Base-by-base conservation (phyloP, 441 rosid species). In the Adansonia gregorii region DNA sequence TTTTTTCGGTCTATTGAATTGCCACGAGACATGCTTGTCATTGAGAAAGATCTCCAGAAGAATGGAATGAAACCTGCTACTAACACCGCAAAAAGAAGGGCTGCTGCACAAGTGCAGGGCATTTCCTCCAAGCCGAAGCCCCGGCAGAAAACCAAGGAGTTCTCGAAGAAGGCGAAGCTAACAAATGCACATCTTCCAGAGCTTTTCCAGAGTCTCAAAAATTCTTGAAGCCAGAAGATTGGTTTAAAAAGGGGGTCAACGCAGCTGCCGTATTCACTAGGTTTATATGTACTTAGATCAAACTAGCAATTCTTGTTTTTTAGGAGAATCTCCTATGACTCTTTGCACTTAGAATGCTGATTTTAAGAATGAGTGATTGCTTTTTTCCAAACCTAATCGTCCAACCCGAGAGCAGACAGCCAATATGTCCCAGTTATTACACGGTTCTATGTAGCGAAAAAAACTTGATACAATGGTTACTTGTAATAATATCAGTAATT, bases 141-240 rank as follows among this genome's bases (percentile, higher is more conserved):
- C 45, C 91, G 89, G 92, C 91, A 95, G 92, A 90, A 89, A 87
- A 92, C 87, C 85, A 88, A 87, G 22, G 97, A 93, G 84, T 88
- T 95, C 80, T 92, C 86, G 84, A 94, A 90, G 92, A 91, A 94
- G 85, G 88, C 95, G 49, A 91, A 92, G 89, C 90, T 95, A 15
- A 95, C 97, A 39, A 92, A 95, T 79, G 86, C 90, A 2, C 97
- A 91, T 87, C 93, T 95, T 76, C 98, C 97, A 0, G 98, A 95
- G 83, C 97, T 93, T 63, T 95, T 95, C 76, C 83, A 83, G 66
- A 74, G 79, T 81, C 89, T 91, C 27, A 81, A 78, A 46, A 63
- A 48, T 63, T 24, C 74, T 52, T 52, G 74, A 71, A 71, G 11
- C n/a, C 11, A 5, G 10, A 46, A 14, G 19, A 11, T 27, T 61